phyloP scores from a whole-genome alignment of 768 basidiomycete genomes.

The Phylloporus rhodoxanthus region DNA sequence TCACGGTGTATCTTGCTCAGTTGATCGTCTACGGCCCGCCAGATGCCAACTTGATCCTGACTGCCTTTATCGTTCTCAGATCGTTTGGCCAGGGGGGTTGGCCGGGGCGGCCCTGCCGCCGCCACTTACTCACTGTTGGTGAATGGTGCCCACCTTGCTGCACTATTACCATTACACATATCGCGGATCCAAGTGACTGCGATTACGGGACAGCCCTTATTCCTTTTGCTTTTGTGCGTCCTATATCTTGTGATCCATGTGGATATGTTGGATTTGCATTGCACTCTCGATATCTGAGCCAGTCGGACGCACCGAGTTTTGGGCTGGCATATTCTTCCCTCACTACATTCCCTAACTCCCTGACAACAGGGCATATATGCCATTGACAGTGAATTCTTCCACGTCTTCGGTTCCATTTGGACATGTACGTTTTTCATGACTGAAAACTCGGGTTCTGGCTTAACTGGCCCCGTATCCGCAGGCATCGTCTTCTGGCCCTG shows the following conservation, averaged over 20 bases:
- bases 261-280: constrained; percentile 46
- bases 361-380: too few relatives aligned
- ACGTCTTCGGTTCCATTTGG: constrained; percentile 49
- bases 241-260: constrained; percentile 50
- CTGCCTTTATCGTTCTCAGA: constrained; percentile 46
- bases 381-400: constrained; percentile 47
- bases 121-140: constrained; percentile 40
- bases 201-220: constrained; percentile 38
- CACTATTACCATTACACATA: constrained; percentile 31
- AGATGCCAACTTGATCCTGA: constrained; percentile 35
- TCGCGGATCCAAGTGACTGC: constrained; percentile 28
- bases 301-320: constrained; percentile 35
- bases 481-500: constrained; percentile 41
- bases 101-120: too few relatives aligned
- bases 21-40: constrained; percentile 39
- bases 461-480: constrained; percentile 13
- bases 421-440: constrained; percentile 33
- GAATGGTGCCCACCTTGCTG: constrained; percentile 35
- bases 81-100: constrained; percentile 50
- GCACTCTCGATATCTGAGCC: constrained; percentile 36
- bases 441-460: neutral
- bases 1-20: constrained; percentile 42
- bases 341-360: too few relatives aligned
- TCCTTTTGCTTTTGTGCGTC: constrained; percentile 42
- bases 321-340: constrained; percentile 47